Conservation (phyloP, 129 eudicot species). For the Pittosporum tobira region DNA sequence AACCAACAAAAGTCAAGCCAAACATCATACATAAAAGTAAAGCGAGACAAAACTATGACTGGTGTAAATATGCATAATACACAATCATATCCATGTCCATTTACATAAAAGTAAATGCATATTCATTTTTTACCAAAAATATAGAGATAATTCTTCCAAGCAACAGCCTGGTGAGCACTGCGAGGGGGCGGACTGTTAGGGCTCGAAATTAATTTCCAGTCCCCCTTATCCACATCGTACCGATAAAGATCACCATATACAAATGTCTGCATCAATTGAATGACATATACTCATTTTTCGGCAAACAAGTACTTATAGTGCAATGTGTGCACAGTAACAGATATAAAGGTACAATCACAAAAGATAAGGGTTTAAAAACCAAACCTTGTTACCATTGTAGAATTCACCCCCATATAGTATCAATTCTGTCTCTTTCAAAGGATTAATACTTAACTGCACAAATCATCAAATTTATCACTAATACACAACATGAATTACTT, state of each 20-base stretch:
- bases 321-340: background rate
- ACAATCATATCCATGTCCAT: background rate
- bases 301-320: too few relatives aligned
- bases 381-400: slow-evolving; percentile 91
- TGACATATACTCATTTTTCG: background rate
- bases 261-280: slow-evolving; percentile 56
- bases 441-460: slow-evolving; percentile 74
- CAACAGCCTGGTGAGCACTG: slow-evolving; percentile 95
- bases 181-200: slow-evolving; percentile 99
- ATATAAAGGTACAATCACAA: slow-evolving; percentile 1
- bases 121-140: slow-evolving; percentile 49
- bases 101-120: background rate
- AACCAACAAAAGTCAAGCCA: slow-evolving; percentile 3
- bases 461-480: slow-evolving; percentile 7
- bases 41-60: background rate
- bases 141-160: slow-evolving; percentile 91
- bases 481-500: background rate
- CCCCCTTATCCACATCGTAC: slow-evolving; percentile 79
- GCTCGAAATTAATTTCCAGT: slow-evolving; percentile 87
- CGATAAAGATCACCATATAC: slow-evolving; percentile 94
- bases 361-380: background rate
- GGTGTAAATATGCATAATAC: background rate
- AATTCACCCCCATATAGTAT: slow-evolving; percentile 93
- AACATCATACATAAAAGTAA: background rate
- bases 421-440: slow-evolving; percentile 79